These are phyloP conservation scores for Trametes sp. DNA, from an alignment of 1,284 basidiomycete genomes.

Conservation along the genomic window DNA sequence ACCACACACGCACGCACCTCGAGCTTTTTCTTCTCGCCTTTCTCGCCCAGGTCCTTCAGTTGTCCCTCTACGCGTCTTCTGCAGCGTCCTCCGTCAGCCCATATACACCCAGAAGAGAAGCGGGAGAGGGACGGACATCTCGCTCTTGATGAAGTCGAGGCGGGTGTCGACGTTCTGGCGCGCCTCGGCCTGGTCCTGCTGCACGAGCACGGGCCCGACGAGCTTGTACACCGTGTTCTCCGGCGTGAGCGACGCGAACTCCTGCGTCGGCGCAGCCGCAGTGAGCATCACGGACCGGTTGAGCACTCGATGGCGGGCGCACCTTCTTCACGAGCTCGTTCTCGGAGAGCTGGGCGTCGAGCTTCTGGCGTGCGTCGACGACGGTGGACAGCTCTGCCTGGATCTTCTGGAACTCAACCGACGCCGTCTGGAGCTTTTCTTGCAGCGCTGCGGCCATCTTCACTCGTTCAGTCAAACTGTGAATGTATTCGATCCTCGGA, in stretches of 20 bases:
- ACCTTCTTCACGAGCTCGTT: constrained; percentile 95
- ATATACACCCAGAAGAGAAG: constrained; percentile 1
- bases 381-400: constrained; percentile 75
- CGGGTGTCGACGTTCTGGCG: constrained; percentile 91
- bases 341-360: constrained; percentile 91
- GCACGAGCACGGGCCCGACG: constrained; percentile 90
- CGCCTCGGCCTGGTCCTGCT: constrained; percentile 91
- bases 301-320: neutral
- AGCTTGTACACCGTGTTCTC: constrained; percentile 92
- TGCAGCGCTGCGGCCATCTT: constrained; percentile 53
- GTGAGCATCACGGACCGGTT: neutral
- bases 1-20: constrained; percentile 77
- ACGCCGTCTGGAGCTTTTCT: constrained; percentile 66
- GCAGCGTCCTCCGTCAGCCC: neutral
- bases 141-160: constrained; percentile 88
- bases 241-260: constrained; percentile 80
- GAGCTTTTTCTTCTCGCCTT: constrained; percentile 79
- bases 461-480: neutral
- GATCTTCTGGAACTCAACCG: constrained; percentile 81
- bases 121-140: constrained; percentile 73
- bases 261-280: constrained; percentile 55
- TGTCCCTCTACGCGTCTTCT: constrained; percentile 86
- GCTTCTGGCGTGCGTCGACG: constrained; percentile 82
- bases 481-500: neutral
- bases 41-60: constrained; percentile 77